Percentiles rank a stretch among this genome's conserved stretches.
Evolutionary conservation across 2,329 filamentous ascomycete genomes (phyloP).

Genomic region (Neonectria sp.): DNA sequence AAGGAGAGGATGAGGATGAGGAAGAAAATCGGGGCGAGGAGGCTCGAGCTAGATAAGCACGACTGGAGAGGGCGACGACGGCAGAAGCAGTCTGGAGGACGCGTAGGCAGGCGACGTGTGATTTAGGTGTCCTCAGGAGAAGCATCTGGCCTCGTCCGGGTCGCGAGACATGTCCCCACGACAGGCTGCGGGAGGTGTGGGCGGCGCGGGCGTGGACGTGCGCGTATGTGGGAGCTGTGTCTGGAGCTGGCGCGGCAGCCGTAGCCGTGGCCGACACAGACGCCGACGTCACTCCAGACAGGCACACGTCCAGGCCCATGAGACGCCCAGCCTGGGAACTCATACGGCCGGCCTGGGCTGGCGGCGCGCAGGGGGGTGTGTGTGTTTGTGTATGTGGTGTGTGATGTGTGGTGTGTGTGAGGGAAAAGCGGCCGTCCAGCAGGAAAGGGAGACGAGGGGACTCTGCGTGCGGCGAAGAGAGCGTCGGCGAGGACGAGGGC

Average conservation of each 20-base stretch:
- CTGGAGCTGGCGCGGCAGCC: slow-evolving; percentile 33
- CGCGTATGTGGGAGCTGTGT: slow-evolving; percentile 17
- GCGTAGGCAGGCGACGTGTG: slow-evolving; percentile 41
- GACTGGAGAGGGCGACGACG: slow-evolving; percentile 45
- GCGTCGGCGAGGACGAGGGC: background rate
- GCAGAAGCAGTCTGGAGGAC: slow-evolving; percentile 42
- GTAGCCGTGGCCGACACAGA: slow-evolving; percentile 41
- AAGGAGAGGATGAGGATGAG: slow-evolving; percentile 29
- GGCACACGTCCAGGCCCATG: slow-evolving; percentile 48
- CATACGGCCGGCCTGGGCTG: slow-evolving; percentile 45
- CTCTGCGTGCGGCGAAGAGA: background rate
- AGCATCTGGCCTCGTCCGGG: slow-evolving; percentile 44
- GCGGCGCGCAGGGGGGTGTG: slow-evolving; percentile 18
- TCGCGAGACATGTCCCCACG: slow-evolving; percentile 43
- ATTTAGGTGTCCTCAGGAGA: slow-evolving; percentile 42
- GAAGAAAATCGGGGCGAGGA: slow-evolving; percentile 32
- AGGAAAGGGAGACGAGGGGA: slow-evolving; percentile 12
- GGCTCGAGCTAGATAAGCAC: slow-evolving; percentile 43
- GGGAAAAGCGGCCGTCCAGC: slow-evolving; percentile 17
- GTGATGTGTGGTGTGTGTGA: slow-evolving; percentile 7
- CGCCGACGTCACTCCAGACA: slow-evolving; percentile 48
- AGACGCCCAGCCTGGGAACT: slow-evolving; percentile 52
- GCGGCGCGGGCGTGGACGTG: slow-evolving; percentile 27
- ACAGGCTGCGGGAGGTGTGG: slow-evolving; percentile 34
- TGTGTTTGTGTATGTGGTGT: background rate